Percentiles rank a stretch among this genome's conserved stretches.
These are phyloP conservation scores for Parietichytrium sp. DNA, from an alignment of 108 stramenopile species.

Conservation along the genomic window DNA sequence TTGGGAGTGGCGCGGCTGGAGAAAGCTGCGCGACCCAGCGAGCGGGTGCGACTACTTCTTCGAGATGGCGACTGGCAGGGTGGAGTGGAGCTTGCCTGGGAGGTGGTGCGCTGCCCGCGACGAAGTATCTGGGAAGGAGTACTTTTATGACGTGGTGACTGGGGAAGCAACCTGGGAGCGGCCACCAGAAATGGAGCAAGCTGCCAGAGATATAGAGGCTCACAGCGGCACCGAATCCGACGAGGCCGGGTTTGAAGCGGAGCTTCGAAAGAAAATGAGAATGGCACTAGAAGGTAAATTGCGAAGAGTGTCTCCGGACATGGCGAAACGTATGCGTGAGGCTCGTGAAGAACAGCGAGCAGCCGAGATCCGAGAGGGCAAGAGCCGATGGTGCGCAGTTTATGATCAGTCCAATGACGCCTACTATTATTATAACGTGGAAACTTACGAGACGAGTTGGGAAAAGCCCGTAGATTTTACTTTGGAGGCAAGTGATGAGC, in stretches of 20 bases:
- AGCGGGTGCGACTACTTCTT: constrained; percentile 60
- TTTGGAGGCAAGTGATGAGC: constrained; percentile 1
- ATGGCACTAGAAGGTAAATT: constrained; percentile 3
- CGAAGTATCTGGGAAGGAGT: too few relatives aligned
- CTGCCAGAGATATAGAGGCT: too few relatives aligned
- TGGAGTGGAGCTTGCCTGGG: too few relatives aligned
- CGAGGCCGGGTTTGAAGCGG: too few relatives aligned
- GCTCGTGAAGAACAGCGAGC: neutral
- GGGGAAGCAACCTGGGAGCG: too few relatives aligned
- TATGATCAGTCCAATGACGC: neutral
- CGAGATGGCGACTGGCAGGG: constrained; percentile 58
- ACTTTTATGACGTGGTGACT: too few relatives aligned
- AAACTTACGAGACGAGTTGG: neutral
- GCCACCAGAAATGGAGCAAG: too few relatives aligned
- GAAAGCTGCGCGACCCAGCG: constrained; percentile 47
- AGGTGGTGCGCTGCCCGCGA: too few relatives aligned
- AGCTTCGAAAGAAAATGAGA: neutral
- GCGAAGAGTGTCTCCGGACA: neutral
- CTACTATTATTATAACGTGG: constrained; percentile 13
- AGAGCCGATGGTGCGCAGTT: neutral
- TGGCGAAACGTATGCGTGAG: neutral
- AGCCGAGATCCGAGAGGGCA: neutral
- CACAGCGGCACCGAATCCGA: too few relatives aligned
- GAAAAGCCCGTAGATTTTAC: constrained; percentile 27
- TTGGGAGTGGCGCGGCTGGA: constrained; percentile 51